Percentiles rank a stretch among this genome's conserved stretches.
These are phyloP conservation scores for Zea luxurians DNA, from an alignment of 176 grass and related monocot species.

Conservation along the genomic window DNA sequence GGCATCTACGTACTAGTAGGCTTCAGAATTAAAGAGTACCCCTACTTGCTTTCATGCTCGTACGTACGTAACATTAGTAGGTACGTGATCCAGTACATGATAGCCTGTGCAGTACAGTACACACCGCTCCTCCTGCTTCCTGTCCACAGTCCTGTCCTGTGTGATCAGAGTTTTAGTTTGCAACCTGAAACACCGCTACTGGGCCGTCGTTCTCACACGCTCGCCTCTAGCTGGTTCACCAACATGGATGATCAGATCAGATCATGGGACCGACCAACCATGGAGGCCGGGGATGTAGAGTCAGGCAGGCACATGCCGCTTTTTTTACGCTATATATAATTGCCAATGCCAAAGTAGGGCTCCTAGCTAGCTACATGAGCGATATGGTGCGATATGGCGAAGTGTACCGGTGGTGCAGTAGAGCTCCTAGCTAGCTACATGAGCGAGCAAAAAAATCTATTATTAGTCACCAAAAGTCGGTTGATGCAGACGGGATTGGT, in stretches of 20 bases:
- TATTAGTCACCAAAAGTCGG: neutral
- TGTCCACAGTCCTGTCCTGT: no score
- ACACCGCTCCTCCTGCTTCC: no score
- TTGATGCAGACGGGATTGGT: neutral
- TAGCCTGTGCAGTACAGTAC: no score
- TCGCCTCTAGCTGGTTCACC: neutral
- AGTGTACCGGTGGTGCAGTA: neutral
- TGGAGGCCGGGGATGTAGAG: neutral
- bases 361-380: no score
- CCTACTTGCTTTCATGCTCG: slow-evolving; percentile 2
- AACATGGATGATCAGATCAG: neutral
- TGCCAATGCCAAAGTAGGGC: neutral
- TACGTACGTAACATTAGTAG: neutral
- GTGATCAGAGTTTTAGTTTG: neutral
- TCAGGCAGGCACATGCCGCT: neutral
- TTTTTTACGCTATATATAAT: neutral
- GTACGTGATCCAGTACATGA: neutral
- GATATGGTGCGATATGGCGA: neutral
- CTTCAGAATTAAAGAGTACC: neutral
- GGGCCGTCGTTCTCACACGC: neutral
- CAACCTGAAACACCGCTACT: neutral
- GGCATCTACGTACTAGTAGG: neutral
- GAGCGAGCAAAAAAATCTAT: neutral
- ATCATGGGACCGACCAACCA: neutral
- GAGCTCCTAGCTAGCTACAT: neutral